Evolutionary conservation across 2,329 filamentous ascomycete species (phyloP), one percentile per base, ranked within the genome.

Genomic region (Exophiala spinifera): DNA sequence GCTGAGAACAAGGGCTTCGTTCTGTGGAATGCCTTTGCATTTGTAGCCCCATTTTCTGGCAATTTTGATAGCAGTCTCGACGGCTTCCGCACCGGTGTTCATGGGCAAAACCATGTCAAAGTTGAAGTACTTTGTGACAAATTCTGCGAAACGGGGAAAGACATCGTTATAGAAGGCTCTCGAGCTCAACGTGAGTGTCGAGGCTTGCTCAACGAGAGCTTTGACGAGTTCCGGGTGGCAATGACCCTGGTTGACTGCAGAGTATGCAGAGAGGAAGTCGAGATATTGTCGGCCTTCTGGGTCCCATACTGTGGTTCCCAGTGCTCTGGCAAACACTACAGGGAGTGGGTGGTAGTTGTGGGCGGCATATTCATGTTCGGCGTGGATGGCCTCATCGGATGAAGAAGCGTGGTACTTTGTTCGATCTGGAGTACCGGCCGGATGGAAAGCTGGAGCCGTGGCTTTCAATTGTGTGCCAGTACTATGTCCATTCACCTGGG

Each of bases 261-360:
- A 95, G 80, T 99, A 99, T 62, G 94, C 94, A 44, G 92, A 97
- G 63, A 99, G 84, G 76, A 96, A 99, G 76, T 99, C 94, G 66
- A 97, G 85, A 74, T 99, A 97, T 72, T 96, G 86, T 65, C 86
- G 88, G 68, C 89, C 91, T 77, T 99, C 94, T 15, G 94, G 94
- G 69, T 99, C 94, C 92, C 94, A 99, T 55, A 97, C 94, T 57
- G 88, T 86, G 68, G 87, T 87, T 46, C 92, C 94, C 65, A 86
- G 82, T 39, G 91, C 94, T 62, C 85, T 84, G 53, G 92, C 81
- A 73, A 97, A 96, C 69, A 96, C 94, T 56, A 99, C 86, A 37
- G 94, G 94, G 2, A 99, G 83, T 14, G 94, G 94, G 74, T 97
- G 91, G 80, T 99, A 99, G 79, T 99, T 99, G 83, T 99, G 94